phyloP scores from a whole-genome alignment of 345 rosid species.

The Acer saccharum region DNA sequence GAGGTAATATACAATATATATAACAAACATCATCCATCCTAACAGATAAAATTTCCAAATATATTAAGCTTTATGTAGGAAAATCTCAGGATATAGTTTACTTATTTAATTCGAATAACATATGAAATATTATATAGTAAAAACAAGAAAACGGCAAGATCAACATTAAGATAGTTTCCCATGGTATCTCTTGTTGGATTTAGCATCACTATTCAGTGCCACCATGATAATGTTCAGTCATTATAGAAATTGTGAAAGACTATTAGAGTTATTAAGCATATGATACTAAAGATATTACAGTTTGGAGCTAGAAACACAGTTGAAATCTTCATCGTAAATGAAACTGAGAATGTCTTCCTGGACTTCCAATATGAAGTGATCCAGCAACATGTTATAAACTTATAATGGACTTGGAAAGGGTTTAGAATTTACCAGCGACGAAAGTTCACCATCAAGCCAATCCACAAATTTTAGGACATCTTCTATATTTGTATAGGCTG shows the following conservation, averaged over 20 bases:
- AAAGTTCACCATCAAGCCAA: conserved; percentile 79
- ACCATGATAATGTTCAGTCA: not conserved
- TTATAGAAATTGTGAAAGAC: not conserved
- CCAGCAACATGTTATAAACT: not conserved
- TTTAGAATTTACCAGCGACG: conserved; percentile 62
- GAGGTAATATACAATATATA: not conserved
- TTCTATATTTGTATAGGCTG: conserved; percentile 68
- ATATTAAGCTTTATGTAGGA: too few species aligned
- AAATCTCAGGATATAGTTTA: too few species aligned
- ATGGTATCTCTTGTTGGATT: not conserved
- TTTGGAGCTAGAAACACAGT: not conserved
- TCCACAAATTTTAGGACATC: conserved; percentile 75
- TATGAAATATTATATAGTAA: too few species aligned
- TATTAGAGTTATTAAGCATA: not conserved
- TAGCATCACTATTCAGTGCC: not conserved
- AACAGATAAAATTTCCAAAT: too few species aligned
- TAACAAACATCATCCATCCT: not conserved
- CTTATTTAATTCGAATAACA: too few species aligned
- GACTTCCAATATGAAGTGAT: not conserved
- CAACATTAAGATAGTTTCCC: too few species aligned
- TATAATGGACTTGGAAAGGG: conserved; percentile 3
- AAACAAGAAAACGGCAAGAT: not conserved
- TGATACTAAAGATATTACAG: not conserved
- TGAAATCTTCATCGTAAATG: not conserved
- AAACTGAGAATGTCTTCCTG: not conserved